Base-by-base conservation (phyloP, 2,329 filamentous ascomycete species). In the Colletotrichum abscissum region DNA sequence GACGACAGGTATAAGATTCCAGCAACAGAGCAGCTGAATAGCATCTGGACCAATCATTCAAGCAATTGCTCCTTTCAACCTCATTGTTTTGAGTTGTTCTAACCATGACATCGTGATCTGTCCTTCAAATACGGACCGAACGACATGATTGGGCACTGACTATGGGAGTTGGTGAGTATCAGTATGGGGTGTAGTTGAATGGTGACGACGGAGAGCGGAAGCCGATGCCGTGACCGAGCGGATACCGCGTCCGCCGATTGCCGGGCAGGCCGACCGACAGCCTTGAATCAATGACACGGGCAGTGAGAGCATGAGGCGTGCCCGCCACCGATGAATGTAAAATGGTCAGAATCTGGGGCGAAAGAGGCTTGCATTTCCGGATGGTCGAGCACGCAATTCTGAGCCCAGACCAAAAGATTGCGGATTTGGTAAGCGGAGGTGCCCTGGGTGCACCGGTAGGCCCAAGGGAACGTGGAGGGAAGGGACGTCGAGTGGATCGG, bases 361-460 rank as follows among this genome's bases (percentile, higher is more conserved):
- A 24, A 65, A 33, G 60, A 65, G 66, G 70, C 59, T 73, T 73
- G 70, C 60, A 28, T 65, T 73, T 65, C 60, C 55, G 52, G 59
- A 38, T 16, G 55, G 67, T 73, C 67, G 67, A 73, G 71, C 71
- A 73, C 71, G 71, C 71, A 71, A 73, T 73, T 59, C 30, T 49
- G 19, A 63, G 67, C 70, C 52, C 42, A 63, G 70, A 46, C 54
- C 46, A 55, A 33, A 33, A 54, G 38, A 42, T 16, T 16, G 70
- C 57, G 63, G 69, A 42, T 73, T 73, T 71, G 71, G 71, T 73
- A 73, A 73, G 63, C 63, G 59, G 38, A 49, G 24, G 54, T 19
- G 60, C 30, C 22, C 42, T 55, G 56, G 35, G 46, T 66, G 46
- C 33, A 35, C 33, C 11, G 33, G 33, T 35, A 35, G 9, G 33